Evolutionary conservation across 2,329 filamentous ascomycete species (phyloP).

Genomic region (Scedosporium dehoogii): DNA sequence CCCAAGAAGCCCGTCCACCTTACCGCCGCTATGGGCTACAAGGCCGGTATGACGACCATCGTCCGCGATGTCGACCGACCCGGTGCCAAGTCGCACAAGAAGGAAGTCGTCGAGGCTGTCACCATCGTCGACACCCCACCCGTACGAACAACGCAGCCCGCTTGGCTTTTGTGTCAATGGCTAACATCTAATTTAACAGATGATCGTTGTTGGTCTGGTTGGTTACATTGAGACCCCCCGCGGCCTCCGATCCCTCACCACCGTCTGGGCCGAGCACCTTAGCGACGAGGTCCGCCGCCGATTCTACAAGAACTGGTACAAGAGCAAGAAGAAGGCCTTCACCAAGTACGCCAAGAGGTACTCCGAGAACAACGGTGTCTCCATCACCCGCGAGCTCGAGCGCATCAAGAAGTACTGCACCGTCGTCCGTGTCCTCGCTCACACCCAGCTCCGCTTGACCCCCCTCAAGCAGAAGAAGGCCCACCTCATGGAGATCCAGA

Average conservation of each 20-base stretch:
- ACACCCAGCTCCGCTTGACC: conserved; percentile 99
- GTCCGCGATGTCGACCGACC: conserved; percentile 98
- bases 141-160: conserved; percentile 81
- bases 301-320: conserved; percentile 99
- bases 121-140: conserved; percentile 87
- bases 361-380: conserved; percentile 82
- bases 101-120: conserved; percentile 87
- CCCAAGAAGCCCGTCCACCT: conserved; percentile 99
- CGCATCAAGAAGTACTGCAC: conserved; percentile 99
- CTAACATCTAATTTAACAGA: conserved; percentile 63
- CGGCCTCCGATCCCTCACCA: conserved; percentile 97
- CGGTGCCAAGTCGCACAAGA: conserved; percentile 99
- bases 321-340: conserved; percentile 99
- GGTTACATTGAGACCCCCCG: conserved; percentile 99
- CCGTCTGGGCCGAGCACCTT: conserved; percentile 98
- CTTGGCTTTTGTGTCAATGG: conserved; percentile 64
- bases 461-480: conserved; percentile 99
- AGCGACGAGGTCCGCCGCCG: conserved; percentile 97
- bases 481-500: conserved; percentile 99
- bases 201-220: conserved; percentile 99
- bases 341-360: conserved; percentile 99
- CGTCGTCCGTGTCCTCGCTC: conserved; percentile 95
- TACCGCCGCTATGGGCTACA: conserved; percentile 97
- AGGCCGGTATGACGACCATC: conserved; percentile 99
- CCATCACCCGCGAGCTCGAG: conserved; percentile 95